Base-by-base conservation (phyloP, 169 alveolate genomes). In the Plasmodium adleri region DNA sequence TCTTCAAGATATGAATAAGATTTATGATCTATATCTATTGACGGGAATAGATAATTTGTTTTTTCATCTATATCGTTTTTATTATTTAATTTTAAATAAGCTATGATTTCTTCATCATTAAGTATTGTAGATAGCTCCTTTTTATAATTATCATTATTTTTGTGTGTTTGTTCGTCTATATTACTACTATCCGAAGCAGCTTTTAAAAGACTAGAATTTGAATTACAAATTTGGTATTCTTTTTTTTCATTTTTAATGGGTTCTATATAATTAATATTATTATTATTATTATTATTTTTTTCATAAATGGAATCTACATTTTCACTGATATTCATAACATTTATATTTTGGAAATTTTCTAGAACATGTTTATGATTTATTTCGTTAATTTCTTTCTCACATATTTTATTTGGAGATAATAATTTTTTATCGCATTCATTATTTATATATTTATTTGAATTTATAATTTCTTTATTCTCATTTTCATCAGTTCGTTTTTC, bases 61-160 rank as follows among this genome's bases (percentile, higher is more conserved):
- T 76, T 66, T 76, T 76, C 75, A 26, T 76, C 89, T 20, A 68
- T 56, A 50, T 26, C 47, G 49, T 64, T 68, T 13, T 63, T 59
- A 63, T 32, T 39, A 76, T 45, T 64, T 43, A 56, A 47, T 5
- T 45, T 76, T 1, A 56, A 50, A 17, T 63, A 49, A 76, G 49
- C 56, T 15, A 32, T 32, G 7, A 76, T 56, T n/a, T 76, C 89
- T 6, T 76, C 67, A 12, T 54, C 13, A 39, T 39, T 39, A 39
- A 39, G 47, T 39, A 39, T 39, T 4, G 15, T 7, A 62, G 39
- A 39, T 39, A 39, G 10, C 5, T 39, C 47, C 47, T 5, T 39
- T 22, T 26, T 74, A 67, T n/a, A 28, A 13, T 74, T 74, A 10
- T 20, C 43, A 22, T 39, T 72, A 28, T 72, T 60, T 24, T 63